Evolutionary conservation across 2,329 filamentous ascomycete genomes (phyloP), one percentile per base, ranked within the genome.

Genomic region (Trichophyton benhamiae): DNA sequence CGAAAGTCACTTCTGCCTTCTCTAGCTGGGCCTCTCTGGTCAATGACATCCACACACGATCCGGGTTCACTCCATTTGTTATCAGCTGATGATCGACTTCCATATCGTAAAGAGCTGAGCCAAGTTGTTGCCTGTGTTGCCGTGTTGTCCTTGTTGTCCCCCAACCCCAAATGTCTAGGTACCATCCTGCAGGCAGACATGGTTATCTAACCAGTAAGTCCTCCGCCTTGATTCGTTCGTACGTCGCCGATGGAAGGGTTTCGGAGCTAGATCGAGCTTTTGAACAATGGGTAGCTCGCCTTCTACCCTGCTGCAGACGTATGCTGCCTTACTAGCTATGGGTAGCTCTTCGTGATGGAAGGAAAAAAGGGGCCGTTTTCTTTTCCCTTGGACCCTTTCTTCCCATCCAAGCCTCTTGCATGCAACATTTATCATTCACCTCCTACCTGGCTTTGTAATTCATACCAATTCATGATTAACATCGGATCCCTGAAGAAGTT

Each of bases 401-500:
- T 2, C 9, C 30, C 49, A 8, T 55, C 27, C 15, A 15, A 44
- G 22, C 27, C 49, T 55, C 49, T 55, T 55, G 49, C 49, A 55
- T 55, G 49, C 49, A 55, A 55, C 49, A 55, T 55, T 55, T 55
- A 55, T 55, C 49, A 55, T 55, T 55, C 17, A 25, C 3, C 49
- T 55, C 49, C 25, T 55, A 55, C 27, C 27, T 55, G 49, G 49
- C 25, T 55, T 55, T 55, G 27, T 55, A 55, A 55, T 55, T 55
- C 25, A 55, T 36, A 55, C 27, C 49, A 55, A 55, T 36, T 55
- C 49, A 36, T 55, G 49, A 55, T 38, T 55, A 36, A 20, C 27
- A 55, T 17, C 15, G 15, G 49, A 55, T 55, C 49, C 49, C 49
- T 55, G 49, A 55, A 55, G 30, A 38, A 55, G 49, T 55, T 55